Base-by-base conservation (phyloP, 1,284 basidiomycete species). In the Ustilago nuda region DNA sequence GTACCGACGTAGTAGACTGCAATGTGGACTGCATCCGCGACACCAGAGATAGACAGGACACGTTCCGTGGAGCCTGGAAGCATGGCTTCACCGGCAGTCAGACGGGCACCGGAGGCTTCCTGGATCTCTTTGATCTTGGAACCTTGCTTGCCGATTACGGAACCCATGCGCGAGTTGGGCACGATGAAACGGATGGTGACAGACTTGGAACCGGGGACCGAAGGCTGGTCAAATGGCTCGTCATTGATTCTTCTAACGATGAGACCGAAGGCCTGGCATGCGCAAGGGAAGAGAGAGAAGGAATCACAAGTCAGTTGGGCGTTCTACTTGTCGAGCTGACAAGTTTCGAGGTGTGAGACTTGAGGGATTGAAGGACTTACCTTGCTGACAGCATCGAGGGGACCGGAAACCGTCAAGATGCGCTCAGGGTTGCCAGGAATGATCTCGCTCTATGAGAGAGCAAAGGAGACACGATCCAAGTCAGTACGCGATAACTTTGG, bases 41-140 rank as follows among this genome's bases (percentile, higher is more conserved):
- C 97, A 62, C 97, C 97, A 41, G 95, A 95, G 54, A 99, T 95
- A 77, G 94, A 97, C 65, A 99, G 89, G 30, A 99, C 94, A 12
- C 77, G 76, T 55, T 99, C 97, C 13, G 97, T 99, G n/a, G 94
- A 97, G 13, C 94, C 95, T 3, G 97, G 96, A 33, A 99, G 90
- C 95, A 99, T 97, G 50, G 94, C 93, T 87, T 99, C 97, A 80
- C 93, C 95, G 8, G 97, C 97, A 83, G 98, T 98, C 72, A 99
- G 88, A 70, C 95, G 89, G 8, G 97, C 97, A 41, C 97, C 97
- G 76, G 93, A 95, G 13, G 96, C 96, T 84, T 99, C 97, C 86
- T 99, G 97, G 82, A 99, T 99, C 88, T 99, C 97, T 88, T 98
- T 99, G 87, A 99, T 99, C 87, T 99, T 99, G 61, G 92, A 92